Conservation (phyloP, 2,329 filamentous ascomycete species). For the Metarhizium album region DNA sequence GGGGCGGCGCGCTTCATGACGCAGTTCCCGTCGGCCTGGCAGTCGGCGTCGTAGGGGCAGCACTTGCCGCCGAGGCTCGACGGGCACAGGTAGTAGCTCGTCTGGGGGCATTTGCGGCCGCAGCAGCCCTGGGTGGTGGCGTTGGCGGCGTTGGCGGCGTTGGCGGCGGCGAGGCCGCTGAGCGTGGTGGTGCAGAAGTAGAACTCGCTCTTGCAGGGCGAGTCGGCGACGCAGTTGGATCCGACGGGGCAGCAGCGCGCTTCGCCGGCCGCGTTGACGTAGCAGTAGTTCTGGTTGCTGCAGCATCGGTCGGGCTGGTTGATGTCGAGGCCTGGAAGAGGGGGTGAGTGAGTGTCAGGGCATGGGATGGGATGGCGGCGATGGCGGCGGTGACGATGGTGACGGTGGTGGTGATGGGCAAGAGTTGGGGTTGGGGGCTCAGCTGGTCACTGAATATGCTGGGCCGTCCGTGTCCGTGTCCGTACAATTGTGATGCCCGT, state of each 20-base stretch:
- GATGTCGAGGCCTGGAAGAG: conserved; percentile 30
- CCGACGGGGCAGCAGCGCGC: conserved; percentile 32
- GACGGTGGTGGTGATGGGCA: background rate
- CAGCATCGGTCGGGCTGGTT: conserved; percentile 29
- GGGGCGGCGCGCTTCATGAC: conserved; percentile 19
- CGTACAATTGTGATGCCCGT: conserved; percentile 22
- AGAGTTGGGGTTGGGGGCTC: background rate
- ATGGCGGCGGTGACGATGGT: background rate
- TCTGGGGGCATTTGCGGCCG: conserved; percentile 27
- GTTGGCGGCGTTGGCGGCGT: conserved; percentile 15
- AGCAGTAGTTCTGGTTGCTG: conserved; percentile 33
- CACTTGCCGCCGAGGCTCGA: conserved; percentile 34
- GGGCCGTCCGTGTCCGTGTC: too few species aligned
- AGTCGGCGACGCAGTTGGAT: conserved; percentile 28
- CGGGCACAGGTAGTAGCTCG: conserved; percentile 35
- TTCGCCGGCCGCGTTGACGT: conserved; percentile 23
- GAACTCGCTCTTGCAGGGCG: conserved; percentile 21
- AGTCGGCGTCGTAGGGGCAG: conserved; percentile 35
- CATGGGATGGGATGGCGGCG: too few species aligned
- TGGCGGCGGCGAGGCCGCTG: conserved; percentile 9
- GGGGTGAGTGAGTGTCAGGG: background rate
- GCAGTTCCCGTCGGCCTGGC: conserved; percentile 26
- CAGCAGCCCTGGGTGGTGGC: conserved; percentile 26
- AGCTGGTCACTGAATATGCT: too few species aligned
- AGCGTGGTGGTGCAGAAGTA: conserved; percentile 23